Evolutionary conservation across 176 grass and related monocot species (phyloP), one percentile per base, ranked within the genome.

Genomic region (Alopecurus myosuroides): DNA sequence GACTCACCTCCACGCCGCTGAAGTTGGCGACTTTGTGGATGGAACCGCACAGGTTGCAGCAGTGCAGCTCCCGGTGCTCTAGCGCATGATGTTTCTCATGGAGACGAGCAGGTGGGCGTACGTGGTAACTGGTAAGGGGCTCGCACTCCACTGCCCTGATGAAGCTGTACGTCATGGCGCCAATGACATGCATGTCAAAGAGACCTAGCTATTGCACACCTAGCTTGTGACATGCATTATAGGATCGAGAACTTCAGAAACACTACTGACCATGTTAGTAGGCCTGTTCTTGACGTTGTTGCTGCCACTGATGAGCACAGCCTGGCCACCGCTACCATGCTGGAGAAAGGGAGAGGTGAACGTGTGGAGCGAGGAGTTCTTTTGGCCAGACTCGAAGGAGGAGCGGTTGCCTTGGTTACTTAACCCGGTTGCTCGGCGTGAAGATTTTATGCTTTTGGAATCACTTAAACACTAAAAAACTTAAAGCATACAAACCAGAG

Each of bases 141-240:
- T 95, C 89, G 15, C 7, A 88, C 52, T 95, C 88, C 28, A 98
- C 1, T 4, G 91, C 85, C 46, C 72, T 79, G 57, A 98, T 85
- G 82, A 95, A 98, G 76, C 95, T 95, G 88, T 91, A 89, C 23
- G 95, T 98, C 93, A 98, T 95, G 44, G 50, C 46, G 18, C 18
- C 4, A 5, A 15, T 49, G 46, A 49, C 15, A 13, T n/a, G 44
- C 3, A 49, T 18, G 46, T 49, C 44, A 46, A 13, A 46, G 12
- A 46, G 15, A 46, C 44, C 12, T 14, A 46, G 15, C 44, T 14
- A 45, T 0, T 45, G 11, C 44, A 45, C 44, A 45, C 44, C 44
- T 45, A 13, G 44, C n/a, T 45, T 2, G 2, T 3, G 18, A 5
- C 17, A 52, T 53, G 6, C n/a, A n/a, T n/a, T n/a, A n/a, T n/a